Percentiles rank a stretch among this genome's conserved stretches.
phyloP scores from a whole-genome alignment of 768 basidiomycete genomes.

The Lactifluus piperatus region DNA sequence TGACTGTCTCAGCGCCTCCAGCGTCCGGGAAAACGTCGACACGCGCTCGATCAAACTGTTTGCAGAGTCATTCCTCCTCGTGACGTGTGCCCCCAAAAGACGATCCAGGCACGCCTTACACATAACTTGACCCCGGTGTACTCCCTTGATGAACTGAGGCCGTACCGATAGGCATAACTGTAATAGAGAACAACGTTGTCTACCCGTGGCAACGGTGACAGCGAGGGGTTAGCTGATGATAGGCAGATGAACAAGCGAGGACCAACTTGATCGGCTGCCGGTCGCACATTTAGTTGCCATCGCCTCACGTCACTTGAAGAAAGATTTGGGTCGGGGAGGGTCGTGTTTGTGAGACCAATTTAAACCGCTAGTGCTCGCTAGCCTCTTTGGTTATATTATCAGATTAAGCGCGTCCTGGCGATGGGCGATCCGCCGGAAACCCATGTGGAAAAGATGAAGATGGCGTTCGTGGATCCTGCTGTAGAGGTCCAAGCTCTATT shows the following conservation, averaged over 20 bases:
- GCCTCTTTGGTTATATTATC: constrained; percentile 6
- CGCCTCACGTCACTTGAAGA: neutral
- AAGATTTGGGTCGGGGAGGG: neutral
- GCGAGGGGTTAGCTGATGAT: neutral
- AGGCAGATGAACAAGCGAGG: no score
- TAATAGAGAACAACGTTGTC: neutral
- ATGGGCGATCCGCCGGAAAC: neutral
- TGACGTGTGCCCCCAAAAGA: constrained; percentile 18
- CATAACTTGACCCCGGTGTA: constrained; percentile 1
- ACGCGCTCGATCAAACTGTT: constrained; percentile 14
- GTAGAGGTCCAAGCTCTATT: neutral
- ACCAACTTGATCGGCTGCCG: neutral
- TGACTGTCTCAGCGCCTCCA: constrained; percentile 1
- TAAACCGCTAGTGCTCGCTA: neutral
- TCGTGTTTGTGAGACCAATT: neutral
- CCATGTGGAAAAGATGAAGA: neutral
- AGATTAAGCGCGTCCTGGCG: neutral
- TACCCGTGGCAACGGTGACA: neutral
- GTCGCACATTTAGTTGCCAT: constrained; percentile 8
- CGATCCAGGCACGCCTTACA: constrained; percentile 20
- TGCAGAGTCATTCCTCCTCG: constrained; percentile 17
- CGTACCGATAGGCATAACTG: neutral
- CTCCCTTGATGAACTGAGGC: neutral
- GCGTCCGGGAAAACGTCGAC: constrained; percentile 3
- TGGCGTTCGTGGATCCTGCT: no score